These are phyloP conservation scores for Pestalotiopsis sp. DNA, from an alignment of 2,329 filamentous ascomycete genomes.

Conservation along the genomic window DNA sequence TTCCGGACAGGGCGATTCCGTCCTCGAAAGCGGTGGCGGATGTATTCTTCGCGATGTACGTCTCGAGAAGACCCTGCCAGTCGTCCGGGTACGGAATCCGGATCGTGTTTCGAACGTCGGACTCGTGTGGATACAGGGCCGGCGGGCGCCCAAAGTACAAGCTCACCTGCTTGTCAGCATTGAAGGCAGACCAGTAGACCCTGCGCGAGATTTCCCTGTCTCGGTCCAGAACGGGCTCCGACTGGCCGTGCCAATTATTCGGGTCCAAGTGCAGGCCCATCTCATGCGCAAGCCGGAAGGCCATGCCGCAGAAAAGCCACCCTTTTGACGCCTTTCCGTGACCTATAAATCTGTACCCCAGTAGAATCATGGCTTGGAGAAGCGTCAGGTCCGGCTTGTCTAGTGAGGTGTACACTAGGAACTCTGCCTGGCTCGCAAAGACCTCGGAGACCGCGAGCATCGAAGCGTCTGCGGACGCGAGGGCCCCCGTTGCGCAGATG, in stretches of 20 bases:
- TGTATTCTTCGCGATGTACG: conserved; percentile 45
- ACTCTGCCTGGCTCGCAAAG: conserved; percentile 46
- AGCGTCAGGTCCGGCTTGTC: conserved; percentile 49
- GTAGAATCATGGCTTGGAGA: conserved; percentile 44
- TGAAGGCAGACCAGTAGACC: conserved; percentile 53
- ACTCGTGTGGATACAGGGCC: conserved; percentile 49
- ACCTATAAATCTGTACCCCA: conserved; percentile 50
- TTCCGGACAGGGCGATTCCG: conserved; percentile 42
- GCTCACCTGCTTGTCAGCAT: conserved; percentile 52
- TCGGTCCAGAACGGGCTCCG: conserved; percentile 40
- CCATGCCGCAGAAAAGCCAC: conserved; percentile 55
- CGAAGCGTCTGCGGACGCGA: conserved; percentile 41
- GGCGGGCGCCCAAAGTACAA: conserved; percentile 53
- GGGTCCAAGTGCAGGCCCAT: conserved; percentile 56
- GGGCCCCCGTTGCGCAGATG: conserved; percentile 49
- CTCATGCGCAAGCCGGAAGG: conserved; percentile 51
- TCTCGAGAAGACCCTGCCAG: conserved; percentile 48
- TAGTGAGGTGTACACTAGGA: conserved; percentile 44
- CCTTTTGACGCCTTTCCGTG: conserved; percentile 49
- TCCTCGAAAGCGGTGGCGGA: conserved; percentile 50
- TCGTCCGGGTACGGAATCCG: conserved; percentile 50
- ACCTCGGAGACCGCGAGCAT: conserved; percentile 39
- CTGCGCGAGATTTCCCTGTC: conserved; percentile 50
- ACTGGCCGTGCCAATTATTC: conserved; percentile 46
- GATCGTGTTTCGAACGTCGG: conserved; percentile 50